These are phyloP conservation scores for Xylaria grammica DNA, from an alignment of 495 filamentous ascomycete species.

Conservation along the genomic window DNA sequence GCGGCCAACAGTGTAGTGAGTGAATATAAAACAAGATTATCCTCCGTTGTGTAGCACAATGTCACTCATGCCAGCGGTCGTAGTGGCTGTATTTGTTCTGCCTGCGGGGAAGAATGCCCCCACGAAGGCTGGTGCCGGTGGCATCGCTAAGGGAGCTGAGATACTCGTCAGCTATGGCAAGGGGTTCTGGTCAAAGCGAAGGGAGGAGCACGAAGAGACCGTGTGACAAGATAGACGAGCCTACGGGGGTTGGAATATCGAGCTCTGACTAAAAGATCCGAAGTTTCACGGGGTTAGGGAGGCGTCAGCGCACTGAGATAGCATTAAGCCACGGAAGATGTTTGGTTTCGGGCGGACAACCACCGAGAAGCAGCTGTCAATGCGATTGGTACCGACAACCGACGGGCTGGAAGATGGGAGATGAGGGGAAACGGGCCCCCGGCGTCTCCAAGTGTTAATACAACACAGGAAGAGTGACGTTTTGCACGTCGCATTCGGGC, in stretches of 20 bases:
- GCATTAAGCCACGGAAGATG: background rate
- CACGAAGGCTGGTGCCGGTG: slow-evolving; percentile 48
- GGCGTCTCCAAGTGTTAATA: background rate
- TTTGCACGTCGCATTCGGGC: slow-evolving; percentile 13
- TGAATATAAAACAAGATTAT: background rate
- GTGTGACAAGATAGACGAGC: background rate
- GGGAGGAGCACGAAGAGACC: background rate
- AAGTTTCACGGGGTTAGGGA: background rate
- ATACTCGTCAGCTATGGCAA: slow-evolving; percentile 73
- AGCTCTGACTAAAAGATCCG: background rate
- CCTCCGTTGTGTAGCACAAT: background rate
- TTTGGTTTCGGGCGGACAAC: background rate
- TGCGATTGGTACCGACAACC: background rate
- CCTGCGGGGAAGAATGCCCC: slow-evolving; percentile 56
- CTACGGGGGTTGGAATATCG: background rate
- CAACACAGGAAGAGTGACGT: slow-evolving; percentile 7
- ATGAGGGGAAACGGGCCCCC: slow-evolving; percentile 1
- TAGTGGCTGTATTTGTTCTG: slow-evolving; percentile 66
- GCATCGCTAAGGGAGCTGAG: slow-evolving; percentile 60
- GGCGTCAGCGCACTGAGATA: background rate
- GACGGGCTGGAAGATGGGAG: background rate
- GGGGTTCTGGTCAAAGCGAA: slow-evolving; percentile 63
- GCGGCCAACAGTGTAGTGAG: slow-evolving; percentile 50
- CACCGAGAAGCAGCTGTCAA: background rate
- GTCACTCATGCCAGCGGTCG: slow-evolving; percentile 20